A percentile compares a stretch with the other conserved stretches of the same genome.
These are phyloP conservation scores for Lonicera japonica DNA, from an alignment of 129 eudicot genomes.

Conservation along the genomic window DNA sequence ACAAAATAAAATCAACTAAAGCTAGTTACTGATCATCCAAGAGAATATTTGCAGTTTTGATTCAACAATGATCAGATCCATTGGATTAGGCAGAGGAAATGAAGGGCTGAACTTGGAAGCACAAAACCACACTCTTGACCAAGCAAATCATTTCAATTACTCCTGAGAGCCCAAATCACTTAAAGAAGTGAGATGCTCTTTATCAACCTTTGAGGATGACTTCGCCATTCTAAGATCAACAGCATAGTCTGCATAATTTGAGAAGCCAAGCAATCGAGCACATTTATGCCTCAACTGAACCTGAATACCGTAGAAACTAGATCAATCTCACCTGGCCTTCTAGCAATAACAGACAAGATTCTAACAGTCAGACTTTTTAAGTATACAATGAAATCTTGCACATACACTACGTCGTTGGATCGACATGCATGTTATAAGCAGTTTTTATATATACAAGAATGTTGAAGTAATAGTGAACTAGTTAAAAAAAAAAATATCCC, in stretches of 20 bases:
- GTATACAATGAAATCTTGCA: background rate
- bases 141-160: background rate
- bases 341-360: background rate
- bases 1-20: background rate
- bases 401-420: background rate
- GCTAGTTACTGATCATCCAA: background rate
- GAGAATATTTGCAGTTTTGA: background rate
- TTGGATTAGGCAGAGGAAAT: background rate
- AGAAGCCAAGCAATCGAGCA: constrained; percentile 88
- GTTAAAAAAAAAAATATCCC: background rate
- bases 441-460: background rate
- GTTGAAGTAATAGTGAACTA: background rate
- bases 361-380: background rate
- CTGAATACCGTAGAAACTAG: constrained; percentile 30
- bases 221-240: constrained; percentile 73
- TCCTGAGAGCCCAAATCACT: background rate
- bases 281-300: constrained; percentile 78
- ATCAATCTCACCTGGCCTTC: background rate
- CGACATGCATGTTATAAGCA: background rate
- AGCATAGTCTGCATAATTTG: constrained; percentile 79
- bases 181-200: constrained; percentile 1
- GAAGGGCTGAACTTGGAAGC: background rate
- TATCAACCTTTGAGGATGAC: constrained; percentile 78
- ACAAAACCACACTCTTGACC: background rate
- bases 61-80: too few relatives aligned